Conservation (phyloP, 1,139 yeast species). For the Geotrichum macrosporum region DNA sequence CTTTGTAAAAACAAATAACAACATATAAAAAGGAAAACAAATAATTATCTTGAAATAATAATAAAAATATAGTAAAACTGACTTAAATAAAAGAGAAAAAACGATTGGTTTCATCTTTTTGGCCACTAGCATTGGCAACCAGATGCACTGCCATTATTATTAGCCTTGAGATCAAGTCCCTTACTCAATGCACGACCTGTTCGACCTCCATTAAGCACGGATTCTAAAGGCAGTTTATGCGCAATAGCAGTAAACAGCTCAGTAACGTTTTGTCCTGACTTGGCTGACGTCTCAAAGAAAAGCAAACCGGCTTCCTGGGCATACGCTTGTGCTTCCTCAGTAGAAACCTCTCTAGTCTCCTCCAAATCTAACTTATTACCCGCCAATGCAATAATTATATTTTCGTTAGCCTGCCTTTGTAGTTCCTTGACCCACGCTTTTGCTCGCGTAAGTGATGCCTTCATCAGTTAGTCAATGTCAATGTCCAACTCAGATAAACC, state of each 20-base stretch:
- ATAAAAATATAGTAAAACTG: no score
- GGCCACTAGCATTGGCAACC: no score
- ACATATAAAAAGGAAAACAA: no score
- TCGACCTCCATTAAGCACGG: constrained; percentile 32
- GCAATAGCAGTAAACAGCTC: constrained; percentile 83
- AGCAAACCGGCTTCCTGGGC: constrained; percentile 72
- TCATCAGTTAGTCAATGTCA: background rate
- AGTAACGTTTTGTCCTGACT: constrained; percentile 76
- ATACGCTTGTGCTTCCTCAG: constrained; percentile 51
- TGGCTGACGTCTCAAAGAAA: constrained; percentile 92
- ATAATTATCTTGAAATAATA: no score
- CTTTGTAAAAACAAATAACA: no score
- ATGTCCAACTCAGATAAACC: constrained; percentile 13
- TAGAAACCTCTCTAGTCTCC: constrained; percentile 49
- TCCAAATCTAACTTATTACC: constrained; percentile 75
- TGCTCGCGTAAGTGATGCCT: constrained; percentile 71
- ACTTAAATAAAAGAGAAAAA: no score
- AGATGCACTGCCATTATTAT: no score
- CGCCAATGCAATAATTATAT: constrained; percentile 78
- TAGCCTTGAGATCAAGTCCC: constrained; percentile 22
- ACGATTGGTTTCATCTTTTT: no score
- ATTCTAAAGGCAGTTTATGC: constrained; percentile 38
- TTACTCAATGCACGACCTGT: constrained; percentile 34
- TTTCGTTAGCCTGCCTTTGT: constrained; percentile 81
- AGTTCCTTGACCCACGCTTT: constrained; percentile 95